Percentiles rank a stretch among this genome's conserved stretches.
These are phyloP conservation scores for Colletotrichum navitas DNA, from an alignment of 2,329 filamentous ascomycete genomes.

Conservation along the genomic window DNA sequence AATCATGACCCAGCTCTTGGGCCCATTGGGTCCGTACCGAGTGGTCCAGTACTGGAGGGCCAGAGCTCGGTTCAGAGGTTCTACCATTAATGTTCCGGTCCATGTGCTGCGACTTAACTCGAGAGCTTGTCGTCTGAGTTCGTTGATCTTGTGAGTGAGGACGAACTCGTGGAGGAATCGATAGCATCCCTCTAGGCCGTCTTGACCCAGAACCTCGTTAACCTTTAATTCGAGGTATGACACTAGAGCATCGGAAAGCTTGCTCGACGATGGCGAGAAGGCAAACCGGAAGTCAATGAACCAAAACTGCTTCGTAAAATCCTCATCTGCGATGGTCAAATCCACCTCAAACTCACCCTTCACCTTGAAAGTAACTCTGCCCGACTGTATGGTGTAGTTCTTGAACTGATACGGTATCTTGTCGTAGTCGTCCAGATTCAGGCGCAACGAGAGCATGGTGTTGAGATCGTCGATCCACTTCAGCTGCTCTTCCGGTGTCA, in stretches of 20 bases:
- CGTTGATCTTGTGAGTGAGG: slow-evolving; percentile 89
- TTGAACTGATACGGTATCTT: slow-evolving; percentile 80
- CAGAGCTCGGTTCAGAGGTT: slow-evolving; percentile 83
- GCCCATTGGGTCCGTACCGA: slow-evolving; percentile 65
- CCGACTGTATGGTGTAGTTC: slow-evolving; percentile 82
- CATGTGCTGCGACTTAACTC: slow-evolving; percentile 79
- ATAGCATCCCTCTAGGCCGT: slow-evolving; percentile 85
- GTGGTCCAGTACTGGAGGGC: slow-evolving; percentile 92
- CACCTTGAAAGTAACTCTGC: slow-evolving; percentile 91
- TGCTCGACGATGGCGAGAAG: slow-evolving; percentile 77
- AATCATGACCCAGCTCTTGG: slow-evolving; percentile 92
- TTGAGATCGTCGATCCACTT: slow-evolving; percentile 85
- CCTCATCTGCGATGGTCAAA: slow-evolving; percentile 89
- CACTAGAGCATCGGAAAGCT: slow-evolving; percentile 73
- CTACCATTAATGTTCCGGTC: slow-evolving; percentile 82
- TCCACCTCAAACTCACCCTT: slow-evolving; percentile 91
- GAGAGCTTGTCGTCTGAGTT: slow-evolving; percentile 81
- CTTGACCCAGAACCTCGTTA: slow-evolving; percentile 77
- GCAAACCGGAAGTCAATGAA: slow-evolving; percentile 92
- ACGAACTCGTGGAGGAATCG: slow-evolving; percentile 88
- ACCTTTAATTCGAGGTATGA: slow-evolving; percentile 76
- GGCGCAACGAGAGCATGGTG: slow-evolving; percentile 81
- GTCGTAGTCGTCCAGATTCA: slow-evolving; percentile 88
- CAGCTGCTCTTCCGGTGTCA: slow-evolving; percentile 79
- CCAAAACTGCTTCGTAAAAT: slow-evolving; percentile 86